phyloP scores from a whole-genome alignment of 202 grass and related monocot species.

The Miscanthus sacchariflorus region DNA sequence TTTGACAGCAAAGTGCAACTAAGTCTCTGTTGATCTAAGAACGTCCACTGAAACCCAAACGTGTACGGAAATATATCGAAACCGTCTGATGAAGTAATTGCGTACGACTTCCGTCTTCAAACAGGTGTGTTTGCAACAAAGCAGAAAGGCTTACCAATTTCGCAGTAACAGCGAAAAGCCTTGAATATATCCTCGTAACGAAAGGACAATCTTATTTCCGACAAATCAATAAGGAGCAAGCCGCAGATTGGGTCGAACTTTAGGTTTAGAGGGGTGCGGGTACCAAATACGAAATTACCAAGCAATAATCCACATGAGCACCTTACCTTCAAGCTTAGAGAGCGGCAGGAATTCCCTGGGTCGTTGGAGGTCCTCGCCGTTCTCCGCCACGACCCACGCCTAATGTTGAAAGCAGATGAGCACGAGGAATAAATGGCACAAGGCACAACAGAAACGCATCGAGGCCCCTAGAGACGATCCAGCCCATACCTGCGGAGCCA shows the following conservation, averaged over 20 bases:
- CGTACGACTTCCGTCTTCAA: background rate
- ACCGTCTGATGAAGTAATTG: background rate
- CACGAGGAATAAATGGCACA: background rate
- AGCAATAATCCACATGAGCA: constrained; percentile 4
- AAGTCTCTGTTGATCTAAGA: background rate
- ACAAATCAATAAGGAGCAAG: background rate
- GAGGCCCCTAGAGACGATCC: background rate
- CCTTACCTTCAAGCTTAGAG: constrained; percentile 90
- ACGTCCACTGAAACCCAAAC: background rate
- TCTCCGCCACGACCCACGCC: constrained; percentile 84
- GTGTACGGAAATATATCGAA: background rate
- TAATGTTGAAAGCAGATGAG: constrained; percentile 37
- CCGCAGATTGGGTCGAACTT: background rate
- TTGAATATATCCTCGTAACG: background rate
- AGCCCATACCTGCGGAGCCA: constrained; percentile 53
- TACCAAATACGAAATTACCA: background rate
- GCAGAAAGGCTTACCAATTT: background rate
- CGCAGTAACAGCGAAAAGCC: background rate
- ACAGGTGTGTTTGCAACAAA: background rate
- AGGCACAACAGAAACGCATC: background rate
- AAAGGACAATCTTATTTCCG: background rate
- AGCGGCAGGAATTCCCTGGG: constrained; percentile 62
- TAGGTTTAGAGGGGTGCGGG: background rate
- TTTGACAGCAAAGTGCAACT: background rate
- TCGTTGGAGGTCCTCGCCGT: constrained; percentile 61